These are phyloP conservation scores for Xylogone sp. DNA, from an alignment of 2,329 filamentous ascomycete genomes.

Conservation along the genomic window DNA sequence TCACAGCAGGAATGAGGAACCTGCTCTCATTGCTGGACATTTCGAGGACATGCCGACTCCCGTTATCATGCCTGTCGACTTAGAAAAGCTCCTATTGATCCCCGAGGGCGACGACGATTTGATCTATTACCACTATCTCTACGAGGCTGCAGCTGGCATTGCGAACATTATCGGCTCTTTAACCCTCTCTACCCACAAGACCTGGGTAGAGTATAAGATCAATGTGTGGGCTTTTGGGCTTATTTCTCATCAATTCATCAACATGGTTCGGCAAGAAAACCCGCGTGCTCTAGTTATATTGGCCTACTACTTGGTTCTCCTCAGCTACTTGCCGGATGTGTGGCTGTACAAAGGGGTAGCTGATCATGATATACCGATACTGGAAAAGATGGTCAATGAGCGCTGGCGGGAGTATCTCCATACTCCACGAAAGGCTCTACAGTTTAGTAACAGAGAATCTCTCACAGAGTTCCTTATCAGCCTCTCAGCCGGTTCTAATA, in stretches of 20 bases:
- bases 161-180: constrained; percentile 1
- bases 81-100: neutral
- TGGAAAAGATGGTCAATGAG: neutral
- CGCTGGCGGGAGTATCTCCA: neutral
- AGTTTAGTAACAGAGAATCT: neutral
- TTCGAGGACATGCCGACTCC: neutral
- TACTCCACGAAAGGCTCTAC: neutral
- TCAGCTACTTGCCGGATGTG: constrained; percentile 3
- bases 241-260: constrained; percentile 18
- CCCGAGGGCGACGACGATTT: constrained; percentile 1
- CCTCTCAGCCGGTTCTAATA: neutral
- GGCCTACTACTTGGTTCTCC: constrained; percentile 14
- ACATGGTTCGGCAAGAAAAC: constrained; percentile 8
- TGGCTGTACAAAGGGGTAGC: neutral
- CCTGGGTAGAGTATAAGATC: neutral
- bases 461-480: neutral
- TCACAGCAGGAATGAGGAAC: neutral
- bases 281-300: constrained; percentile 15
- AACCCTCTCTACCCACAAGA: constrained; percentile 7
- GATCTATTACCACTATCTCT: constrained; percentile 22
- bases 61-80: neutral
- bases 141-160: constrained; percentile 21
- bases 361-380: neutral
- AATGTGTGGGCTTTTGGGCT: constrained; percentile 11
- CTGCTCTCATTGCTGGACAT: neutral